Conservation (phyloP, 2,329 filamentous ascomycete genomes). For the Fusarium decemcellulare region DNA sequence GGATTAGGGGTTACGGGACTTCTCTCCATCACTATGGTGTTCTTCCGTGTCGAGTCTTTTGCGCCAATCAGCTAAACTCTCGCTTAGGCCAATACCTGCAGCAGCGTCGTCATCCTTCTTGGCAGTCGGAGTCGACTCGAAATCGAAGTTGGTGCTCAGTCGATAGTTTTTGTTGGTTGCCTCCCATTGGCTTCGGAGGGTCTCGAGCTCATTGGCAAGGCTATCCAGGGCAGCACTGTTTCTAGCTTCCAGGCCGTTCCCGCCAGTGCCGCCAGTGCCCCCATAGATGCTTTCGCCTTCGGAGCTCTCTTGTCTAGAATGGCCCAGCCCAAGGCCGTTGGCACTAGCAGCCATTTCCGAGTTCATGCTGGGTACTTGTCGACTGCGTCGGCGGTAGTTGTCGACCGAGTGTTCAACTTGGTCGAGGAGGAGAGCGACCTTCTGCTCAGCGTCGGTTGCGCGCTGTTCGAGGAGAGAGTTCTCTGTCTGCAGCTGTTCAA, state of each 20-base stretch:
- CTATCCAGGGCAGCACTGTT: conserved; percentile 85
- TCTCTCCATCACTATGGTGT: conserved; percentile 49
- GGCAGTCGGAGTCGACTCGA: conserved; percentile 67
- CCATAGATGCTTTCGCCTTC: conserved; percentile 75
- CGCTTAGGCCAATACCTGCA: conserved; percentile 68
- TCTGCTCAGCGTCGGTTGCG: conserved; percentile 90
- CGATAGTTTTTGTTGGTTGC: conserved; percentile 96
- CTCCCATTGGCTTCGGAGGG: conserved; percentile 93
- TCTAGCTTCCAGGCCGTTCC: conserved; percentile 58
- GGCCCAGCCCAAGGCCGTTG: conserved; percentile 57
- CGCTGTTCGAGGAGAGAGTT: conserved; percentile 86
- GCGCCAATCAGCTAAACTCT: conserved; percentile 84
- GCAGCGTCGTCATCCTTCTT: conserved; percentile 62
- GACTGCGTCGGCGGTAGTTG: conserved; percentile 87
- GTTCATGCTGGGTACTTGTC: conserved; percentile 68
- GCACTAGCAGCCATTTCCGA: conserved; percentile 57
- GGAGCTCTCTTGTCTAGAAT: conserved; percentile 69
- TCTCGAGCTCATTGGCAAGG: conserved; percentile 92
- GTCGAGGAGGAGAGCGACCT: conserved; percentile 92
- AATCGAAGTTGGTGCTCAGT: conserved; percentile 90
- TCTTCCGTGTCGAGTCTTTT: conserved; percentile 77
- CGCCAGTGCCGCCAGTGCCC: conserved; percentile 58
- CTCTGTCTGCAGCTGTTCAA: conserved; percentile 87
- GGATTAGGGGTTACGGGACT: conserved; percentile 45
- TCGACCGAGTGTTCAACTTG: conserved; percentile 95